Percentiles rank a stretch among this genome's conserved stretches.
phyloP scores from a whole-genome alignment of 2,329 filamentous ascomycete species.

The Didymellaceae sp. region DNA sequence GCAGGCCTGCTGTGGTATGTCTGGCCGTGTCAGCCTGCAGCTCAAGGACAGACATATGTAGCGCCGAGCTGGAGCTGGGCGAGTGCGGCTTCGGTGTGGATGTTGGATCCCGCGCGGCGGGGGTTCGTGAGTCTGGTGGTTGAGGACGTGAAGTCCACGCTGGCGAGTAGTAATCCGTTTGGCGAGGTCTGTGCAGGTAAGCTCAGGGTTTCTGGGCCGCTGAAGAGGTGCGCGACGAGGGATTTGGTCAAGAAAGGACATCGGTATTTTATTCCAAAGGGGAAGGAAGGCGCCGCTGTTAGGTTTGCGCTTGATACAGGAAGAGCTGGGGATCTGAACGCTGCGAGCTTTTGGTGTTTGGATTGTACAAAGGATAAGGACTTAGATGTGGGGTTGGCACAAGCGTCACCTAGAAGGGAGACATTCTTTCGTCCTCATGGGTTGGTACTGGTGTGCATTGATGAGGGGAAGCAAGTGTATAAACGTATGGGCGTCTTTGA shows the following conservation, averaged over 20 bases:
- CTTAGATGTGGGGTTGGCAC: background rate
- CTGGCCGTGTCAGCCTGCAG: background rate
- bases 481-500: slow-evolving; percentile 9
- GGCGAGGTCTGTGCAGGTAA: slow-evolving; percentile 8
- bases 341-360: slow-evolving; percentile 3
- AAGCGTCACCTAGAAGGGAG: slow-evolving; percentile 1
- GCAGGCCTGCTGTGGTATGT: slow-evolving; percentile 16
- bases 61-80: slow-evolving; percentile 17
- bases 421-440: slow-evolving; percentile 11
- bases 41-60: background rate
- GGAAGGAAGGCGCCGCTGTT: background rate
- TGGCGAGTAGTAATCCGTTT: slow-evolving; percentile 11
- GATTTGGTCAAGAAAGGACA: slow-evolving; percentile 8
- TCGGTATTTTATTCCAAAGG: slow-evolving; percentile 1
- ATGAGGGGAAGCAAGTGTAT: background rate
- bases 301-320: slow-evolving; percentile 10
- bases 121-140: background rate
- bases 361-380: slow-evolving; percentile 11
- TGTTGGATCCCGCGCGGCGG: background rate
- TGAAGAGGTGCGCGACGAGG: background rate
- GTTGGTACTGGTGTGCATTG: background rate
- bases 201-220: slow-evolving; percentile 6
- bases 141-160: background rate
- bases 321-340: background rate
- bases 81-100: background rate